Conservation (phyloP, 169 alveolate genomes). For the Eimeria sp. region DNA sequence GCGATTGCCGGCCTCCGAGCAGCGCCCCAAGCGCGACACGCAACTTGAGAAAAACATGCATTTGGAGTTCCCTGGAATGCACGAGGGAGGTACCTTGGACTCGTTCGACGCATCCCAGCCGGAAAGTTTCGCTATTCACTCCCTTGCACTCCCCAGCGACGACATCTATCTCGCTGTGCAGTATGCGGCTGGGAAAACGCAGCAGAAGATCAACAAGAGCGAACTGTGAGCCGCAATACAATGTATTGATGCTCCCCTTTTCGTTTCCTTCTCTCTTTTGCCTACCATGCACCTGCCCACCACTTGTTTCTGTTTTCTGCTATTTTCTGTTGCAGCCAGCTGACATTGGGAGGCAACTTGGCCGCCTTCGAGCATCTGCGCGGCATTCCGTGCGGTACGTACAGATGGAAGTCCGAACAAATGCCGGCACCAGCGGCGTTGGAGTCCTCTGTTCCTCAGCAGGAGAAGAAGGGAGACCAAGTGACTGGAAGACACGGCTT, state of each 20-base stretch:
- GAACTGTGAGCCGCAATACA: constrained; percentile 13
- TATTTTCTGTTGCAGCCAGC: constrained; percentile 5
- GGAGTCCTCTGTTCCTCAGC: background rate
- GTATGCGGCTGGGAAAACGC: constrained; percentile 43
- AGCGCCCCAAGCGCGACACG: background rate
- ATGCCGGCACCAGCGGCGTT: background rate
- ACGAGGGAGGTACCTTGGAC: constrained; percentile 20
- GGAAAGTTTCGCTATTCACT: background rate
- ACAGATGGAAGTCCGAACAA: constrained; percentile 13
- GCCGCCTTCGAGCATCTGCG: constrained; percentile 59
- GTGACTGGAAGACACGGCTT: background rate
- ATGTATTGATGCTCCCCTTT: background rate
- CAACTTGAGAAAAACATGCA: background rate
- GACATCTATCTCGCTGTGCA: constrained; percentile 39
- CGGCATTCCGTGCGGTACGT: constrained; percentile 23
- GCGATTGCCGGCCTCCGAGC: constrained; percentile 21
- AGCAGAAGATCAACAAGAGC: background rate
- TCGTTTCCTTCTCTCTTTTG: background rate
- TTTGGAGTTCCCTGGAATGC: background rate
- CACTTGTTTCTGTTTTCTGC: background rate
- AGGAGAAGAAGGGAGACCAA: background rate
- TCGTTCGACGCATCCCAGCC: background rate
- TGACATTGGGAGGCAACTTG: constrained; percentile 10
- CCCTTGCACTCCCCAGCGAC: constrained; percentile 65
- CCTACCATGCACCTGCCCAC: background rate